Base-by-base conservation (phyloP, 371 early-diverging fungal genomes). In the Rozella allomycis region DNA sequence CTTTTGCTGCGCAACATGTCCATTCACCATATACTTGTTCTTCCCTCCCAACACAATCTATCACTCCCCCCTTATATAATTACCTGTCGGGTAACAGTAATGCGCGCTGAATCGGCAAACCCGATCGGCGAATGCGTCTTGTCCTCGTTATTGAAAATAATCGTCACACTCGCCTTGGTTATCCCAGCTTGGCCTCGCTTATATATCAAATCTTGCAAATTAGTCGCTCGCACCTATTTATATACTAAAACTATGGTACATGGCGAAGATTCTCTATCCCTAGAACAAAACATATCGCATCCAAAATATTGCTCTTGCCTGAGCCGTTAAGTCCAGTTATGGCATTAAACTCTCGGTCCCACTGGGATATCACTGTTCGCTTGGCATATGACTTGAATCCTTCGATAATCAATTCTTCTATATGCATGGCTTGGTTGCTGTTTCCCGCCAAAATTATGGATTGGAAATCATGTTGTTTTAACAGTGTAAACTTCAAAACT, bases 241-340 rank as follows among this genome's bases (percentile, higher is more conserved):
- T 21, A 20, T 29, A 21, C 29, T 28, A 20, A 38, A 19, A 8
- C 1, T 1, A 5, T 13, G 16, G 11, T 35, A 38, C 38, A 18
- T 31, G 34, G 16, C 35, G 35, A 30, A 82, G 52, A 37, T 81
- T 80, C 34, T 81, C 75, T 30, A 98, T 84, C 14, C 98, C 98
- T 14, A 99, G 62, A 4, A 86, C 96, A 59, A 99, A 99, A 46
- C 98, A 88, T 43, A 99, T 91, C 17, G 94, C 91, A 50, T 98
- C 99, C 17, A 99, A 60, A 32, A 99, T 81, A 58, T 98, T 98
- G 13, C 91, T 91, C 52, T 99, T 99, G 25, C 99, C 99, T 3
- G 90, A 82, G 16, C 99, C 99, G 51, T 99, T 99, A 23, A 98
- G 65, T 22, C 99, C 99, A 3, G 98, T 98, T 42, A 99, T 94